These are phyloP conservation scores for Linum trigynum DNA, from an alignment of 345 rosid species.

Conservation along the genomic window DNA sequence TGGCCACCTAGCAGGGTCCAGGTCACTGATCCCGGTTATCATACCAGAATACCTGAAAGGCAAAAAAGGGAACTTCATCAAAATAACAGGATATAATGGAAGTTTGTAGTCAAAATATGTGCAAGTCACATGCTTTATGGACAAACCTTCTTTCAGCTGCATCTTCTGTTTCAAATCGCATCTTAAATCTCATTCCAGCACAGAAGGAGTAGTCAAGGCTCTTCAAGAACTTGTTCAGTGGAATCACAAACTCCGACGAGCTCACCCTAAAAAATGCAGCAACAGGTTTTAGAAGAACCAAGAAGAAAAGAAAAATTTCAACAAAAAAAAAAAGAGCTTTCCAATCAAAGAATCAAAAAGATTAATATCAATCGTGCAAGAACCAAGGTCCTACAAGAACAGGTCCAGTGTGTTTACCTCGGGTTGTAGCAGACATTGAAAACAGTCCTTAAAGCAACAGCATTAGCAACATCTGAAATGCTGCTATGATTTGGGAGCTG, in stretches of 20 bases:
- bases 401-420: slow-evolving; percentile 36
- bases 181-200: slow-evolving; percentile 84
- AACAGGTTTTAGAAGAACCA: background rate
- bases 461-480: slow-evolving; percentile 56
- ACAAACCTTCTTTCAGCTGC: slow-evolving; percentile 79
- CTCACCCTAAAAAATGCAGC: slow-evolving; percentile 38
- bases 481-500: slow-evolving; percentile 50
- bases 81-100: background rate
- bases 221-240: slow-evolving; percentile 61
- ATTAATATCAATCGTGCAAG: background rate
- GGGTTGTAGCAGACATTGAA: slow-evolving; percentile 90
- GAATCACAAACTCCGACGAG: slow-evolving; percentile 67
- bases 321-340: background rate
- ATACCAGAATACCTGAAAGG: slow-evolving; percentile 61
- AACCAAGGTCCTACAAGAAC: background rate
- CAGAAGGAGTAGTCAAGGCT: slow-evolving; percentile 55
- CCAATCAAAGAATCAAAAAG: background rate
- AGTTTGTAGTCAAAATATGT: background rate
- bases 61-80: slow-evolving; percentile 5
- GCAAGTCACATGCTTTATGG: background rate
- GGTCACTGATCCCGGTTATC: slow-evolving; percentile 65
- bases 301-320: background rate
- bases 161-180: slow-evolving; percentile 82
- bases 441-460: slow-evolving; percentile 44
- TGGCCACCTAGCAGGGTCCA: slow-evolving; percentile 90